Base-by-base conservation (phyloP, 805 yeast genomes). In the Candida krabiensis region DNA sequence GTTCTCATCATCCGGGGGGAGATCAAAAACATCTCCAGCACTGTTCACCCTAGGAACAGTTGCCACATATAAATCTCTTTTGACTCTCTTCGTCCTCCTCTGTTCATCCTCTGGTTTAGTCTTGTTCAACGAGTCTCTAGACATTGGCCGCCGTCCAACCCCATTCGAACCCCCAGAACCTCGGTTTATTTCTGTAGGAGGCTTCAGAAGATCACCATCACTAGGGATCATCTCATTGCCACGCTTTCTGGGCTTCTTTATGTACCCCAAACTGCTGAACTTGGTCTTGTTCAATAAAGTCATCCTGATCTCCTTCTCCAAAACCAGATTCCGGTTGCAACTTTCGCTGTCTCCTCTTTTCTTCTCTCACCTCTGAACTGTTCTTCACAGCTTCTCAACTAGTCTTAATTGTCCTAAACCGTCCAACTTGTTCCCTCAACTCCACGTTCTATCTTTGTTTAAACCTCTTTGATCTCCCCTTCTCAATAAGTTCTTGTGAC, bases 241-340 rank as follows among this genome's bases (percentile, higher is more conserved):
- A 19, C 36, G 34, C 29, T 35, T 33, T 18, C 49, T 37, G 16
- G 49, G 50, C 31, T 46, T 46, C 21, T 33, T 31, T 15, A 40
- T 29, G 19, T 28, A 45, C 25, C 40, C 33, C 16, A 45, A 30
- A 29, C 46, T 45, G 11, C 30, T 18, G 19, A 37, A 41, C 33
- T 39, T 39, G 12, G 36, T 27, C 23, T 39, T 41, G 36, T 33
- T 36, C 14, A 22, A 17, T 5, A 30, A 22, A 4, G 36, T 18
- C 38, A 39, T 39, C 38, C 24, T 21, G 24, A 21, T 21, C 24
- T n/a, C n/a, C n/a, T n/a, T n/a, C n/a, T n/a, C n/a, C n/a, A n/a
- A n/a, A n/a, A n/a, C n/a, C n/a, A n/a, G n/a, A n/a, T n/a, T n/a
- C n/a, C n/a, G n/a, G n/a, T n/a, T n/a, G n/a, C n/a, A n/a, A n/a